Evolutionary conservation across 768 basidiomycete genomes (phyloP).

Genomic region (Tubosaeta sp.): DNA sequence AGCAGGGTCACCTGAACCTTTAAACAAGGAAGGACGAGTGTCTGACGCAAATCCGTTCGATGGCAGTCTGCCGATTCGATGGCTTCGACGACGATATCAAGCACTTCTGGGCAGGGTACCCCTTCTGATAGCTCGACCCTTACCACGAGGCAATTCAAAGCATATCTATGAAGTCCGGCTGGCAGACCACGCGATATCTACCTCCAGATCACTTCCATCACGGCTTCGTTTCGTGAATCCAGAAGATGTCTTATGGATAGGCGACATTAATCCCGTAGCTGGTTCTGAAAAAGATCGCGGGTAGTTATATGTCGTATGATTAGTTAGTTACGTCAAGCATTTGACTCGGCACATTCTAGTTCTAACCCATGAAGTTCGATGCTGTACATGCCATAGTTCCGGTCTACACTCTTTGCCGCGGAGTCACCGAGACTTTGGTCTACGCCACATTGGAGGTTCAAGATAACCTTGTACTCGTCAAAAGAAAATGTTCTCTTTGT

Average conservation of each 20-base stretch:
- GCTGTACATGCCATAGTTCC: slow-evolving; percentile 81
- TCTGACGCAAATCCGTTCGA: slow-evolving; percentile 12
- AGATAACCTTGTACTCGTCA: slow-evolving; percentile 90
- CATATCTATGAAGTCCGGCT: slow-evolving; percentile 31
- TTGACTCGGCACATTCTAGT: slow-evolving; percentile 45
- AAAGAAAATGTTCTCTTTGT: slow-evolving; percentile 67
- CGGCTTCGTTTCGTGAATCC: slow-evolving; percentile 23
- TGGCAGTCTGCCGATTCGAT: slow-evolving; percentile 20
- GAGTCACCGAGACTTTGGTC: slow-evolving; percentile 54
- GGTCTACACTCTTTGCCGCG: slow-evolving; percentile 53
- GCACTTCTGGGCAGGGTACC: slow-evolving; percentile 60
- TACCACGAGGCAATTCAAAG: slow-evolving; percentile 1
- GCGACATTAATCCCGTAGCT: slow-evolving; percentile 3
- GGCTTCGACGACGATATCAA: slow-evolving; percentile 51
- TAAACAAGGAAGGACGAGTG: slow-evolving; percentile 23
- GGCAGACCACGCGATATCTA: slow-evolving; percentile 28
- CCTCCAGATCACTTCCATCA: slow-evolving; percentile 11
- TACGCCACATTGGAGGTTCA: slow-evolving; percentile 85
- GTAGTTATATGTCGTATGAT: slow-evolving; percentile 6
- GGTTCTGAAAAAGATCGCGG: background rate
- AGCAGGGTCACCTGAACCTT: slow-evolving; percentile 34
- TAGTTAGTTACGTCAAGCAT: slow-evolving; percentile 19
- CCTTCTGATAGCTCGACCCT: slow-evolving; percentile 38
- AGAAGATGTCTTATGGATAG: slow-evolving; percentile 36
- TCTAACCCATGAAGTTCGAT: slow-evolving; percentile 87